These are phyloP conservation scores for Fusarium penzigii DNA, from an alignment of 2,329 filamentous ascomycete genomes.

Conservation along the genomic window DNA sequence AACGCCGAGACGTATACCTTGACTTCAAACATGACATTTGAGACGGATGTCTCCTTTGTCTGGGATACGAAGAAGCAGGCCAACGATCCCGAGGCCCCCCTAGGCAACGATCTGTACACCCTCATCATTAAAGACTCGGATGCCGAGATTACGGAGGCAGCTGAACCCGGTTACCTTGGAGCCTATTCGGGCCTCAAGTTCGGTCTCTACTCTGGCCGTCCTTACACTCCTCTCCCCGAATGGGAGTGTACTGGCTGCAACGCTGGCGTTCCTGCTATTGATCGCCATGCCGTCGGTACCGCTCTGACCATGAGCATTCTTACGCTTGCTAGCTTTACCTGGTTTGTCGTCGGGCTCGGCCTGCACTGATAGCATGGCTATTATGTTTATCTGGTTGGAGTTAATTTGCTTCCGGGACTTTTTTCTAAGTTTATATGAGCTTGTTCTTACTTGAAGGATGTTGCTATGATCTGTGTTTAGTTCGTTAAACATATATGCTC, in stretches of 20 bases:
- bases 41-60: constrained; percentile 50
- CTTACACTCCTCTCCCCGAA: constrained; percentile 52
- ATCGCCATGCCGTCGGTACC: constrained; percentile 50
- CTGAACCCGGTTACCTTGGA: constrained; percentile 57
- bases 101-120: constrained; percentile 59
- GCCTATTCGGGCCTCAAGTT: constrained; percentile 53
- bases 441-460: too few species aligned
- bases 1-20: constrained; percentile 59
- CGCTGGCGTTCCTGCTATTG: constrained; percentile 46
- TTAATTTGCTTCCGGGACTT: constrained; percentile 13
- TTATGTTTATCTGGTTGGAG: constrained; percentile 11
- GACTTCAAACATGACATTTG: constrained; percentile 63
- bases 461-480: too few species aligned
- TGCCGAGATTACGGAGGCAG: constrained; percentile 47
- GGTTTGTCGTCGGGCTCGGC: constrained; percentile 59
- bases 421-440: background rate
- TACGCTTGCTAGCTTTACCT: constrained; percentile 62
- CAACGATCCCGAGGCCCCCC: constrained; percentile 45
- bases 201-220: constrained; percentile 55
- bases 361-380: constrained; percentile 28
- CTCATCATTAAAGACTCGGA: constrained; percentile 64
- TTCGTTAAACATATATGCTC: too few species aligned
- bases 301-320: constrained; percentile 55
- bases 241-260: constrained; percentile 62
- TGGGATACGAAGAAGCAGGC: constrained; percentile 60